Base-by-base conservation (phyloP, 2,329 filamentous ascomycete genomes). In the Hawksworthiomyces lignivorus region DNA sequence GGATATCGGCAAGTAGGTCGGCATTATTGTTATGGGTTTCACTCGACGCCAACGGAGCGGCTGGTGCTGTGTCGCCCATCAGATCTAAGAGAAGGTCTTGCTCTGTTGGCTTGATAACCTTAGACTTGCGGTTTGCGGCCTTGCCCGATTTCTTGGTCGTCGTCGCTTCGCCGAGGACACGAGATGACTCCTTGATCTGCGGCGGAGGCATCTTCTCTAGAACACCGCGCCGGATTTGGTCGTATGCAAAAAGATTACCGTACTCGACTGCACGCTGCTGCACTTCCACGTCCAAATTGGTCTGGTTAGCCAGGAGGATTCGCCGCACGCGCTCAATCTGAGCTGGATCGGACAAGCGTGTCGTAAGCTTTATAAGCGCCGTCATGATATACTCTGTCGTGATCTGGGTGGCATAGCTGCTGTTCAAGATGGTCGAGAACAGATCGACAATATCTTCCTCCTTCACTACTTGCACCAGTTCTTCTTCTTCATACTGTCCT, bases 121-220 rank as follows among this genome's bases (percentile, higher is more conserved):
- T 89, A 45, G 82, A 79, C 59, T 82, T 86, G 53, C 87, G 79
- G 58, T 84, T 87, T 45, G 78, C 73, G 36, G 77, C 69, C 56
- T 82, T 80, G 49, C 74, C 71, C 54, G 82, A 77, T 61, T 80
- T 81, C 46, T 62, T 61, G 24, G 59, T 47, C 1, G 87, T 80
- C 53, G 59, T 46, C 1, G 87, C 82, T 55, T 90, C 84, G 32
- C 89, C 89, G 15, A 98, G 71, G 4, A 96, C 89, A 46, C 90
- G 76, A 41, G 92, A 90, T 60, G 94, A 87, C 60, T 98, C 92
- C 51, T 90, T 87, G 56, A 98, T 97, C 61, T 97, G 90, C 8
- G 92, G 92, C 2, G 92, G 79, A 7, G 92, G 92, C 94, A 98
- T 98, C 62, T 92, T 94, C 65, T 98, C 92, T 10, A 98, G 69